Base-by-base conservation (phyloP, 2,329 filamentous ascomycete genomes). In the Ramichloridium luteum region DNA sequence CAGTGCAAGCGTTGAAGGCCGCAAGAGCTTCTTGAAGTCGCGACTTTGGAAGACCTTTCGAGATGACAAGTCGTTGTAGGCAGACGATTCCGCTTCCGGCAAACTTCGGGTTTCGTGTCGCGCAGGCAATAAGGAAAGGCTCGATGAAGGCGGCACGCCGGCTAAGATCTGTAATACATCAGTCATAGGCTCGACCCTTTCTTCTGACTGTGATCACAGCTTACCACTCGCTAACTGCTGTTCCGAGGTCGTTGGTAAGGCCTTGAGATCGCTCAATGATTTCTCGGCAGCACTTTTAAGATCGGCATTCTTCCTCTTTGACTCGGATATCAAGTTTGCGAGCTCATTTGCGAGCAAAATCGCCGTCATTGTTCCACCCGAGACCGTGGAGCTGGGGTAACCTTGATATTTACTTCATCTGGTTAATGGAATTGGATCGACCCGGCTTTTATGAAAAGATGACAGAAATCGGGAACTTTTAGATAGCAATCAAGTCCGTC, bases 121-220 rank as follows among this genome's bases (percentile, higher is more conserved):
- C 74, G 53, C 90, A 98, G 15, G 90, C 88, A 53, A 96, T 77
- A 41, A 98, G 72, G 52, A 98, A 96, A 2, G 90, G 90, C 44
- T 88, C 85, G 37, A 88, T 77, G 58, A 98, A 96, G 51, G 79
- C 77, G 36, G 79, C 69, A 45, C 77, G 77, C 49, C 84, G 77
- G 33, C 78, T 74, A 38, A 98, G 72, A 60, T 94, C 90, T 93
- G 51, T 43, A 45, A 37, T 43, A 43, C 44, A 44, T 55, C 39
- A 56, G 53, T 34, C 27, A 27, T 13, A 12, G 18, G 8, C 10
- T 13, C n/a, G n/a, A n/a, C n/a, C n/a, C n/a, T n/a, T n/a, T n/a
- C n/a, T 23, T 13, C 15, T 11, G 3, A 28, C 30, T 27, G n/a
- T 32, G 4, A 13, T 30, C 14, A 13, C 11, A 28, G 45, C 57